These are phyloP conservation scores for Termitomyces bulborhizus DNA, from an alignment of 768 basidiomycete species.

Conservation along the genomic window DNA sequence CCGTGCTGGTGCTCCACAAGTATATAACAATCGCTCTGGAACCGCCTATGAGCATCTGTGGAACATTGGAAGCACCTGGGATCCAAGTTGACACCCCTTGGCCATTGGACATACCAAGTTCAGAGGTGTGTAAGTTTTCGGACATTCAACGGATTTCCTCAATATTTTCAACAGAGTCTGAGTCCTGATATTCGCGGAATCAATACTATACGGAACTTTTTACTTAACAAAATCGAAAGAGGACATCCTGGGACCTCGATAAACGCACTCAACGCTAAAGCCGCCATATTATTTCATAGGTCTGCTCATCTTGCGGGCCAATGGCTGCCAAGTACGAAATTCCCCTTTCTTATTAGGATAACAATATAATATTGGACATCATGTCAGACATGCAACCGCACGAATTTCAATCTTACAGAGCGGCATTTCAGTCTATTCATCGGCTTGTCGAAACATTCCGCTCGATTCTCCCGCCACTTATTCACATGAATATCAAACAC, in stretches of 20 bases:
- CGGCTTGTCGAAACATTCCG: slow-evolving; percentile 38
- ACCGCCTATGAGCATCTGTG: slow-evolving; percentile 45
- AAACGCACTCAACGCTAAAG: slow-evolving; percentile 43
- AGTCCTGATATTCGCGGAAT: slow-evolving; percentile 37
- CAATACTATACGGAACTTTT: slow-evolving; percentile 44
- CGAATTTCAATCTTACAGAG: slow-evolving; percentile 36
- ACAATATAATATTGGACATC: background rate
- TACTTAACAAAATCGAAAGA: slow-evolving; percentile 28
- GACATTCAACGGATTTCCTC: slow-evolving; percentile 9
- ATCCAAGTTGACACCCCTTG: slow-evolving; percentile 49
- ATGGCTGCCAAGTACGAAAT: slow-evolving; percentile 33
- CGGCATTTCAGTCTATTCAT: slow-evolving; percentile 40
- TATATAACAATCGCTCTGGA: slow-evolving; percentile 49
- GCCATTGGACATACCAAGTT: slow-evolving; percentile 35
- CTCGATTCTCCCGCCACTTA: slow-evolving; percentile 25
- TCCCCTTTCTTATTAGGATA: background rate
- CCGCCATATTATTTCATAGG: slow-evolving; percentile 52
- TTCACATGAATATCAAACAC: slow-evolving; percentile 25
- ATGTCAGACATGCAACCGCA: slow-evolving; percentile 32
- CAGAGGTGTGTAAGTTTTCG: slow-evolving; percentile 24
- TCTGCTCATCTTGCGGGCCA: slow-evolving; percentile 48
- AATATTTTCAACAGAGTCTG: slow-evolving; percentile 29
- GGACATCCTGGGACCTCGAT: slow-evolving; percentile 28
- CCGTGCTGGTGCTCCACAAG: slow-evolving; percentile 52
- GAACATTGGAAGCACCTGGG: slow-evolving; percentile 44